A percentile compares a stretch with the other conserved stretches of the same genome.
phyloP scores from a whole-genome alignment of 441 rosid genomes.

The Mallotus japonicus region DNA sequence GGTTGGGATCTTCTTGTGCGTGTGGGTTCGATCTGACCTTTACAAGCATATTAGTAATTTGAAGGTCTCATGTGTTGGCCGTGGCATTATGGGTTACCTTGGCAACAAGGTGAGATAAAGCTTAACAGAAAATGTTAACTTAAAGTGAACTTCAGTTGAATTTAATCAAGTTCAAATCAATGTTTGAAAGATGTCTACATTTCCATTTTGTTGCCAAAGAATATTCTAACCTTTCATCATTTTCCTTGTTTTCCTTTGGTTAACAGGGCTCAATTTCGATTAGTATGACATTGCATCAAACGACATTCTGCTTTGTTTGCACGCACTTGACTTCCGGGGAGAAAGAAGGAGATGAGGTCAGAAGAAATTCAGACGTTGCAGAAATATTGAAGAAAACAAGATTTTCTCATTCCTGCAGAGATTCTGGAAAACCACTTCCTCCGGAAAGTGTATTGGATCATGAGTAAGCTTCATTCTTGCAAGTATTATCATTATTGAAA shows the following conservation, averaged over 20 bases:
- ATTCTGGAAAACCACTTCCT: conserved; percentile 24
- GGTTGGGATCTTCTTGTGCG: conserved; percentile 88
- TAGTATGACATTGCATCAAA: conserved; percentile 70
- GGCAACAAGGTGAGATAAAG: conserved; percentile 73
- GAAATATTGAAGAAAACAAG: conserved; percentile 79
- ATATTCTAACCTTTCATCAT: neutral
- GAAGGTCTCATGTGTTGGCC: conserved; percentile 89
- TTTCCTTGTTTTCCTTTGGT: neutral
- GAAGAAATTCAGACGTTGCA: conserved; percentile 73
- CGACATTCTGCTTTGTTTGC: conserved; percentile 85
- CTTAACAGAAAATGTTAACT: no score
- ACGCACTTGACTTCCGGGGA: conserved; percentile 92
- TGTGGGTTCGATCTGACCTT: conserved; percentile 79
- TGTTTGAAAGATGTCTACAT: neutral
- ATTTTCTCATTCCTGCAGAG: conserved; percentile 49
- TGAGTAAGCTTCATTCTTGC: conserved; percentile 47
- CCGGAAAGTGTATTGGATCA: conserved; percentile 72
- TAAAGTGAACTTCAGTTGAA: no score
- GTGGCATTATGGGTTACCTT: conserved; percentile 96
- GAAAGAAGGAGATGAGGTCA: conserved; percentile 80
- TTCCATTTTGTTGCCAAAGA: neutral
- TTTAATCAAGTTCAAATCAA: no score
- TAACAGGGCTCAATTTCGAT: conserved; percentile 85
- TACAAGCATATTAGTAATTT: conserved; percentile 48
- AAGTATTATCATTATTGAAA: neutral